These are phyloP conservation scores for Ustilago vetiveriae DNA, from an alignment of 1,284 basidiomycete species.

Conservation along the genomic window DNA sequence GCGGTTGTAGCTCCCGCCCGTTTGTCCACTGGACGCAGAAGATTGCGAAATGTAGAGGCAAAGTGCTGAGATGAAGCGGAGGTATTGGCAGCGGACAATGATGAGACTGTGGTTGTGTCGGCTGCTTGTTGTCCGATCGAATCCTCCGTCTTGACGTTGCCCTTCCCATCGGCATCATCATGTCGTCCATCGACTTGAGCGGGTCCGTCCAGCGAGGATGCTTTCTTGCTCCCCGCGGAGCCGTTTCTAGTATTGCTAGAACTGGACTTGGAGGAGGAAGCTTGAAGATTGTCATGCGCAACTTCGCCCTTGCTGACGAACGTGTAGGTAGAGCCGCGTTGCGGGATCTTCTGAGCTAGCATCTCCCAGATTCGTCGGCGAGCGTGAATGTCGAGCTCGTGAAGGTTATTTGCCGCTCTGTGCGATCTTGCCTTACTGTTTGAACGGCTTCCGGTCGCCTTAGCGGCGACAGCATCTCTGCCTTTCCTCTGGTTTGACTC, in stretches of 20 bases:
- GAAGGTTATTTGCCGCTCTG: slow-evolving; percentile 13
- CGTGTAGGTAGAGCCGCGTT: slow-evolving; percentile 48
- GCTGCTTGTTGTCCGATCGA: background rate
- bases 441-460: slow-evolving; percentile 13
- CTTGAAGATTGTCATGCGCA: slow-evolving; percentile 36
- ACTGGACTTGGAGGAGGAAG: slow-evolving; percentile 17
- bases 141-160: slow-evolving; percentile 5
- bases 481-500: slow-evolving; percentile 12
- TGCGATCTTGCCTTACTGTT: slow-evolving; percentile 31
- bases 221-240: slow-evolving; percentile 4
- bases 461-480: slow-evolving; percentile 6
- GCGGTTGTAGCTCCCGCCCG: slow-evolving; percentile 21
- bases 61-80: slow-evolving; percentile 32
- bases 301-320: slow-evolving; percentile 50
- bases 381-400: slow-evolving; percentile 40
- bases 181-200: background rate
- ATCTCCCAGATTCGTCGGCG: slow-evolving; percentile 48
- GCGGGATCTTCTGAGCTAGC: slow-evolving; percentile 42
- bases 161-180: background rate
- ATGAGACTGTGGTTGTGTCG: background rate
- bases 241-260: slow-evolving; percentile 3
- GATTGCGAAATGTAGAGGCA: slow-evolving; percentile 39
- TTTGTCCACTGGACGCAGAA: slow-evolving; percentile 40
- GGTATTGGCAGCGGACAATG: slow-evolving; percentile 3
- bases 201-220: background rate